A percentile compares a stretch with the other conserved stretches of the same genome.
Evolutionary conservation across 2,329 filamentous ascomycete species (phyloP).

Genomic region (Fusarium aywerte): DNA sequence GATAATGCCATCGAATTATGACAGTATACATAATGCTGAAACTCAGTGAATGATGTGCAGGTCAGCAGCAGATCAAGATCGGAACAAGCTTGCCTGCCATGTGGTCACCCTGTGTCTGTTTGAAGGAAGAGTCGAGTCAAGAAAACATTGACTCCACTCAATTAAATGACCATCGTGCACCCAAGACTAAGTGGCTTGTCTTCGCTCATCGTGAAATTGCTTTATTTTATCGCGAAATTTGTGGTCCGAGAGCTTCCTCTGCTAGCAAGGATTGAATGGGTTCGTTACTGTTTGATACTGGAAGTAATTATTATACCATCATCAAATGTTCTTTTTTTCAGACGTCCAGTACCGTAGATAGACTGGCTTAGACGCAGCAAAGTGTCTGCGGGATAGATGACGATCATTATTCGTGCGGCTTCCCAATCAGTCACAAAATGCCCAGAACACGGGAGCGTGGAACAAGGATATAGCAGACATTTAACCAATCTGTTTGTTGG

Average conservation of each 20-base stretch:
- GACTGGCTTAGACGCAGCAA: slow-evolving; percentile 6
- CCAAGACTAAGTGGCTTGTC: slow-evolving; percentile 27
- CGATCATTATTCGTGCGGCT: slow-evolving; percentile 10
- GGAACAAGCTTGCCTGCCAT: slow-evolving; percentile 42
- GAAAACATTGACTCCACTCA: slow-evolving; percentile 30
- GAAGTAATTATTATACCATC: background rate
- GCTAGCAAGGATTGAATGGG: slow-evolving; percentile 26
- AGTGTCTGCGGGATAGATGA: slow-evolving; percentile 14
- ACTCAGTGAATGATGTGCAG: slow-evolving; percentile 16
- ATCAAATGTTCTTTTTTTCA: slow-evolving; percentile 1
- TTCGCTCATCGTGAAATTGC: slow-evolving; percentile 40
- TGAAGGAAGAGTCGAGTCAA: slow-evolving; percentile 14
- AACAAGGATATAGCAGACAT: slow-evolving; percentile 12
- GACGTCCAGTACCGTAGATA: too few species aligned
- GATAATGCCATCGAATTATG: slow-evolving; percentile 12
- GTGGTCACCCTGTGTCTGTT: slow-evolving; percentile 36
- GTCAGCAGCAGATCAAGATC: slow-evolving; percentile 26
- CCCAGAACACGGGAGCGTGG: slow-evolving; percentile 7
- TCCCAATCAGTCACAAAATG: background rate
- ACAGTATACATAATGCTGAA: background rate
- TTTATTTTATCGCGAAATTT: slow-evolving; percentile 43
- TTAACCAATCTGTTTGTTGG: background rate
- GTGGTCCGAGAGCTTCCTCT: slow-evolving; percentile 12
- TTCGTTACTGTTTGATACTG: background rate
- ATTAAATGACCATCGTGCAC: slow-evolving; percentile 2